Base-by-base conservation (phyloP, 495 filamentous ascomycete genomes). In the Talaromyces thailandensis region DNA sequence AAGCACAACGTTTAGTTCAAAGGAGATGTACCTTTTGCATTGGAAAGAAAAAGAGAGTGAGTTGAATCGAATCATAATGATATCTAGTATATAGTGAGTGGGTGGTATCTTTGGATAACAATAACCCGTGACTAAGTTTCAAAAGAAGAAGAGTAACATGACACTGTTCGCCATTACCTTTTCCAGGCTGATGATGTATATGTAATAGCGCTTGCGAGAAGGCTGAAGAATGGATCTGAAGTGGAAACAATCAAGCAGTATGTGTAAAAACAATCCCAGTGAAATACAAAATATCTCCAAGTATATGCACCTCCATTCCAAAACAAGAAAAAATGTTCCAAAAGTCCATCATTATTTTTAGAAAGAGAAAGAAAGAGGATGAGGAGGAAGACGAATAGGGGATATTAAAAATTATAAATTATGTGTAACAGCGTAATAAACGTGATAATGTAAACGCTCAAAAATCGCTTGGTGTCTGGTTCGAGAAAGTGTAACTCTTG, bases 401-500 rank as follows among this genome's bases (percentile, higher is more conserved):
- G 11, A 24, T 56, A 57, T 35, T 31, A 57, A 57, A 35, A 18
- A 57, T 57, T 53, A 53, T 18, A 28, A 21, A 53, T 53, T 57
- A 57, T 57, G 14, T 16, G 26, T 57, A 57, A 21, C 21, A 35
- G 55, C 55, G 55, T 57, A 16, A 57, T 57, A 31, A 53, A 28
- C 51, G 51, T 55, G 55, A 57, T 57, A 31, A 55, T 21, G n/a
- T 55, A 28, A 55, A 55, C 51, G 51, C 51, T 60, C 62, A 55
- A 62, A 79, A 80, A 65, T 77, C 68, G 59, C 66, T 73, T 35
- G 74, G 71, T 25, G 76, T 76, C 58, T 71, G 67, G 63, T 79
- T 77, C 63, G 74, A 73, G 67, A 81, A 81, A 31, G 73, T 73
- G 58, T 77, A 81, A 26, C 68, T 72, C 65, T 77, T 77, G 12